Percentiles rank a stretch among this genome's conserved stretches.
phyloP scores from a whole-genome alignment of 345 rosid genomes.

The Populus pruinosa region DNA sequence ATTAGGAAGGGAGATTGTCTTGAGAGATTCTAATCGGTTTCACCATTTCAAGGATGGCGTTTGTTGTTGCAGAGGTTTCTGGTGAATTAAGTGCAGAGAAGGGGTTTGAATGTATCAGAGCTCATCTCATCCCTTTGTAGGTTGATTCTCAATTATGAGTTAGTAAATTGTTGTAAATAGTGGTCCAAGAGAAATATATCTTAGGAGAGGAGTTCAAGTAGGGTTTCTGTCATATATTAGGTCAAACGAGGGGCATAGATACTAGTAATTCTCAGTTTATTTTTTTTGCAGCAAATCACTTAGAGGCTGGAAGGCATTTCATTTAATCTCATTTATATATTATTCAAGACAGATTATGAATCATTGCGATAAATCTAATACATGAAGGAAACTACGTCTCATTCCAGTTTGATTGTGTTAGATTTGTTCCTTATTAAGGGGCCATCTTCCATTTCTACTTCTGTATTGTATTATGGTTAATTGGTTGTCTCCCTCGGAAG shows the following conservation, averaged over 20 bases:
- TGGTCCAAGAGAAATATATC: neutral
- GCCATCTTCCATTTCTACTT: no score
- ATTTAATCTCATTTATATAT: neutral
- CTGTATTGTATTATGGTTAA: no score
- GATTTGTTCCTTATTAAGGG: no score
- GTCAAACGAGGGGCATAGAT: neutral
- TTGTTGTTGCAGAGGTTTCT: slow-evolving; percentile 42
- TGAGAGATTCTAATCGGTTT: slow-evolving; percentile 38
- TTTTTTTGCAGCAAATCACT: neutral
- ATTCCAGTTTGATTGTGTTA: no score
- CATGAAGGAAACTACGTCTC: no score
- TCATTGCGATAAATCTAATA: neutral
- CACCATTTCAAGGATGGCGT: slow-evolving; percentile 34
- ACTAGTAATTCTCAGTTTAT: neutral
- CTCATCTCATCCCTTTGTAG: neutral
- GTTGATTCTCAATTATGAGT: neutral
- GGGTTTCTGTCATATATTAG: neutral
- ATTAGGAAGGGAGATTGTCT: slow-evolving; percentile 26
- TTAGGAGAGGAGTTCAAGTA: neutral
- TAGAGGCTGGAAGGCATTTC: neutral
- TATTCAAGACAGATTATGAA: neutral
- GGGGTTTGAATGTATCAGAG: neutral
- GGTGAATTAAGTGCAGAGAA: slow-evolving; percentile 11
- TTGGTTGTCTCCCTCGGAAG: no score
- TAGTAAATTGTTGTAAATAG: slow-evolving; percentile 1